Evolutionary conservation across 805 yeast species (phyloP).

Genomic region (Ogataea paraovalis): DNA sequence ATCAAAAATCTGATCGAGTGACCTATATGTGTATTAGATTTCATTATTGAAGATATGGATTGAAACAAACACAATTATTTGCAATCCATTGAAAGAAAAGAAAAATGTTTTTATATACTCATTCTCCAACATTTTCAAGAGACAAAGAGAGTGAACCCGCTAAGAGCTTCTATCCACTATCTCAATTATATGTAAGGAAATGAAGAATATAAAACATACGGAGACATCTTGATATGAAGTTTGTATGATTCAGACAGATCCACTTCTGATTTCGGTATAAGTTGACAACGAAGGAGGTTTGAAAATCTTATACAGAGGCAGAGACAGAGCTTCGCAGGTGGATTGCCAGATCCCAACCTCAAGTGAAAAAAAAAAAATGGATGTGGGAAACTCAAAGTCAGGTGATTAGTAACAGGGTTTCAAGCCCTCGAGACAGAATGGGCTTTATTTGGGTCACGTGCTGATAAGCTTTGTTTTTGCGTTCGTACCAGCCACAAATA

Average conservation of each 20-base stretch:
- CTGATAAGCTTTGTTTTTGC: too few species aligned
- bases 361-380: not conserved
- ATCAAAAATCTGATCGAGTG: not conserved
- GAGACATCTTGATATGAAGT: conserved; percentile 23
- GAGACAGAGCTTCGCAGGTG: too few species aligned
- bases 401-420: not conserved
- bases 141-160: not conserved
- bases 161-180: not conserved
- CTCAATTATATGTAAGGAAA: not conserved
- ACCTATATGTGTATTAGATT: not conserved
- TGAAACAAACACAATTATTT: not conserved
- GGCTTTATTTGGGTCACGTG: too few species aligned
- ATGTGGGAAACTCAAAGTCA: not conserved
- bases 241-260: too few species aligned
- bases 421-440: not conserved
- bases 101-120: conserved; percentile 5
- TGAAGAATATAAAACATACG: conserved; percentile 20
- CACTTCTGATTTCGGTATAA: too few species aligned
- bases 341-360: too few species aligned
- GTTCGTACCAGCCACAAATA: too few species aligned
- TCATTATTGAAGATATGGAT: not conserved
- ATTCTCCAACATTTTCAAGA: not conserved
- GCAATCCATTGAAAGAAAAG: conserved; percentile 1
- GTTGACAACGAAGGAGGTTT: not conserved
- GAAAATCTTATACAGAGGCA: not conserved